phyloP scores from a whole-genome alignment of 495 filamentous ascomycete genomes.

The Cladorrhinum samala region DNA sequence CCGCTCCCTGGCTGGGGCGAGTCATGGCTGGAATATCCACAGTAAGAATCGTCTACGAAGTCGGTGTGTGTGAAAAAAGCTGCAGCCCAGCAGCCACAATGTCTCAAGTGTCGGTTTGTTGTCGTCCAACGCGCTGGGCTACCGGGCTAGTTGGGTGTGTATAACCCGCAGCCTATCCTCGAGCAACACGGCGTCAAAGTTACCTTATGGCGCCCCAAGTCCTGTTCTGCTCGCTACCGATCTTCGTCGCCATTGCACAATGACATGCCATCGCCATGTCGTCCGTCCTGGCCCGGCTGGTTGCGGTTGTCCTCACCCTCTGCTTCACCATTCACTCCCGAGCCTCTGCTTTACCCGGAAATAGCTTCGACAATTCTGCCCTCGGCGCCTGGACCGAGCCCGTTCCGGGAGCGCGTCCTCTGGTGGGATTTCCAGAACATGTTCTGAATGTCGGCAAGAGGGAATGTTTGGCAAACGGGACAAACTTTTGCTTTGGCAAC shows the following conservation, averaged over 20 bases:
- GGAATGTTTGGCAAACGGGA: constrained; percentile 27
- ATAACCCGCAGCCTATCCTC: constrained; percentile 2
- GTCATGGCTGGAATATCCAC: too few relatives aligned
- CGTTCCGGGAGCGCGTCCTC: constrained; percentile 14
- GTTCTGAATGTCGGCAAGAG: constrained; percentile 14
- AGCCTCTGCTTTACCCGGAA: neutral
- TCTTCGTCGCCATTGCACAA: constrained; percentile 1
- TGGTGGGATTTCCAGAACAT: constrained; percentile 11
- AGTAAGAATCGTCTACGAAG: too few relatives aligned
- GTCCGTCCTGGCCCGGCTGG: constrained; percentile 6
- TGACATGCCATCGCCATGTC: constrained; percentile 15
- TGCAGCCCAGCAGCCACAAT: constrained; percentile 6
- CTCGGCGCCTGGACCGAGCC: constrained; percentile 11
- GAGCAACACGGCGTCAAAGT: constrained; percentile 4
- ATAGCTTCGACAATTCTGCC: neutral
- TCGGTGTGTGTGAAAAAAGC: constrained; percentile 3
- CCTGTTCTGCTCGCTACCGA: neutral
- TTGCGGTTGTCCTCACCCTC: neutral
- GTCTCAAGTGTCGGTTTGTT: constrained; percentile 12
- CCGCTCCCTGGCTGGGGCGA: too few relatives aligned
- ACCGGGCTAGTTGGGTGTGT: neutral
- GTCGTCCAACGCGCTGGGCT: constrained; percentile 9
- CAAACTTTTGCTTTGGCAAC: constrained; percentile 31
- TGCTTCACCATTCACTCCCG: neutral
- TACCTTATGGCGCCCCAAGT: neutral